Base-by-base conservation (phyloP, 2,329 filamentous ascomycete species). In the Cercospora zeina region DNA sequence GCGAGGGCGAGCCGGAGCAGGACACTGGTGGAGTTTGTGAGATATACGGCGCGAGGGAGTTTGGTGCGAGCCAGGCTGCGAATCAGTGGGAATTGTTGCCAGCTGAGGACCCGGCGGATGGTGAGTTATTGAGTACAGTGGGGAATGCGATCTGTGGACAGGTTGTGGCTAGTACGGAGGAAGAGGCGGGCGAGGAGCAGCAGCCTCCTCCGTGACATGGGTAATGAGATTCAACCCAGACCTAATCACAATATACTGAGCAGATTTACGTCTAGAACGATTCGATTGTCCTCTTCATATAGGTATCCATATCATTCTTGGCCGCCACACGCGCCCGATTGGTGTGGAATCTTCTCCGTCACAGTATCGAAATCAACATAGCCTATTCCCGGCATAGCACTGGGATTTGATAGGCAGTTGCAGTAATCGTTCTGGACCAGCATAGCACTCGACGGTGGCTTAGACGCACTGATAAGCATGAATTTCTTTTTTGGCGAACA, bases 101-200 rank as follows among this genome's bases (percentile, higher is more conserved):
- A 7, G 27, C 7, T n/a, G 49, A 31, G n/a, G 27, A 53, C 33
- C 27, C 27, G 4, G 10, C 9, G 6, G 49, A 53, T 53, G 30
- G 10, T 47, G 42, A 19, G 27, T 31, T 31, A 4, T 24, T 30
- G 21, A 16, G 1, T 4, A 53, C 49, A n/a, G 49, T 53, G 49
- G 49, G 49, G 13, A 53, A 53, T 34, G 49, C 49, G 21, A n/a
- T 31, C 3, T 53, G 49, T 31, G 49, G 49, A 31, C 11, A 53
- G 3, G 49, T 30, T 53, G 49, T 53, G 37, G n/a, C 37, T 19
- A 16, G 14, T 39, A 14, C 14, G 37, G 14, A n/a, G 4, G 37
- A 37, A 1, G 36, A 37, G 14, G 36, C 7, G 11, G 36, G 7
- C 4, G 14, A 5, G 34, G 34, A 13, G 14, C 11, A 14, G 4